Percentiles rank a stretch among this genome's conserved stretches.
Evolutionary conservation across 2,329 filamentous ascomycete genomes (phyloP).

Genomic region (Xylaria multiplex): DNA sequence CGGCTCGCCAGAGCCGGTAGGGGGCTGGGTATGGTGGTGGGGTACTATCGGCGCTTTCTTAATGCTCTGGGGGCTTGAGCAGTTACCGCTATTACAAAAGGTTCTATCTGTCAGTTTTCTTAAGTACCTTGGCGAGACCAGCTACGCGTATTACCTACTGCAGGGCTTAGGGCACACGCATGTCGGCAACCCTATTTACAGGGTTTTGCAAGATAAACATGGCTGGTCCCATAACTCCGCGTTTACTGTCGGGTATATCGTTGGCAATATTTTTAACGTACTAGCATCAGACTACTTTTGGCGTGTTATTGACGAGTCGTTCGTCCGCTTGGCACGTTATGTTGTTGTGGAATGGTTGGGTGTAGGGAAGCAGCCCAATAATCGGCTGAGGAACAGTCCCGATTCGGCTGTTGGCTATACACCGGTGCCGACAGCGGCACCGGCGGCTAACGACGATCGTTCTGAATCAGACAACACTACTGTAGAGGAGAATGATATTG

Average conservation of each 20-base stretch:
- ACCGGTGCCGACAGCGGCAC: conserved; percentile 25
- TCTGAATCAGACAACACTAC: conserved; percentile 20
- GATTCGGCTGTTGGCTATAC: conserved; percentile 25
- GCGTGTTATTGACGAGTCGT: conserved; percentile 35
- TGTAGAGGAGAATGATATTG: conserved; percentile 27
- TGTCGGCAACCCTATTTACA: conserved; percentile 29
- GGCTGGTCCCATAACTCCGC: conserved; percentile 33
- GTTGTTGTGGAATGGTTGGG: conserved; percentile 32
- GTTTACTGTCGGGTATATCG: conserved; percentile 30
- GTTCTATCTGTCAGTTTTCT: conserved; percentile 28
- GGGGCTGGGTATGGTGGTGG: conserved; percentile 36
- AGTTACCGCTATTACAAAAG: conserved; percentile 32
- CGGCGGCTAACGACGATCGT: conserved; percentile 22
- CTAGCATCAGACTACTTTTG: conserved; percentile 34
- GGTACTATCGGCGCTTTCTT: conserved; percentile 32
- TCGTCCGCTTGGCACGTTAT: conserved; percentile 30
- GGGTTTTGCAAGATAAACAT: conserved; percentile 26
- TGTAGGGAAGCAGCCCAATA: conserved; percentile 27
- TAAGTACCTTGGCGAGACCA: conserved; percentile 36
- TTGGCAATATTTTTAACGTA: conserved; percentile 35
- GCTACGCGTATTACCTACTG: conserved; percentile 35
- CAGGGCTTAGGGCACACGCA: conserved; percentile 33
- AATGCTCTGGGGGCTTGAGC: conserved; percentile 34
- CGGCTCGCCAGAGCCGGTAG: conserved; percentile 33
- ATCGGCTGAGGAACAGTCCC: conserved; percentile 23